Conservation (phyloP, 257 asterid genomes). For the Scutellaria minor region DNA sequence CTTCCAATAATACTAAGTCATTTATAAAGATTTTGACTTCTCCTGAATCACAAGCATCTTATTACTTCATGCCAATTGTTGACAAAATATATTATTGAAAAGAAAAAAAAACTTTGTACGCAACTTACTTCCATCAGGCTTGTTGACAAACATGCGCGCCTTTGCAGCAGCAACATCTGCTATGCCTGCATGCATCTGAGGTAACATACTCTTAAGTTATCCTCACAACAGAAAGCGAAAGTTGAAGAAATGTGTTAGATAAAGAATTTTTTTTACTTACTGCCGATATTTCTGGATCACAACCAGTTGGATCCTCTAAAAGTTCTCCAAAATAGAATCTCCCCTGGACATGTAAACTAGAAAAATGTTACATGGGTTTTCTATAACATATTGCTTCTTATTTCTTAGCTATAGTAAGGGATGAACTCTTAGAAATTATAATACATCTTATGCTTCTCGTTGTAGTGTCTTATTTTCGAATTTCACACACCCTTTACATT, state of each 20-base stretch:
- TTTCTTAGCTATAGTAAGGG: constrained; percentile 9
- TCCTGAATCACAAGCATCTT: constrained; percentile 6
- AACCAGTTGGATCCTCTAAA: constrained; percentile 66
- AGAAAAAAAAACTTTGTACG: not conserved
- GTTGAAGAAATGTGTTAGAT: constrained; percentile 26
- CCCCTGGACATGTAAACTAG: constrained; percentile 58
- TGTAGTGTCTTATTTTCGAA: constrained; percentile 2
- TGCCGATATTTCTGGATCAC: constrained; percentile 81
- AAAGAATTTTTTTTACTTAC: constrained; percentile 48
- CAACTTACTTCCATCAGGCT: constrained; percentile 97
- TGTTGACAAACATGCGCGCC: constrained; percentile 95
- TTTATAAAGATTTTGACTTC: not conserved
- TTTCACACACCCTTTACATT: not conserved
- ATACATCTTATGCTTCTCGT: not conserved
- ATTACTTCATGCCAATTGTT: constrained; percentile 15
- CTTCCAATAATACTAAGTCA: not conserved
- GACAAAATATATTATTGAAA: constrained; percentile 10
- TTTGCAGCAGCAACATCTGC: constrained; percentile 99
- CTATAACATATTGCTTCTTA: constrained; percentile 10
- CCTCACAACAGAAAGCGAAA: constrained; percentile 31
- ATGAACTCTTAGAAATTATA: constrained; percentile 11
- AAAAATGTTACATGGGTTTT: constrained; percentile 10
- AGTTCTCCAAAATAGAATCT: constrained; percentile 94
- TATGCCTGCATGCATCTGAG: constrained; percentile 94
- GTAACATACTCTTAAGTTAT: constrained; percentile 41